phyloP scores from a whole-genome alignment of 1,284 basidiomycete species.

The Tilletia caries region DNA sequence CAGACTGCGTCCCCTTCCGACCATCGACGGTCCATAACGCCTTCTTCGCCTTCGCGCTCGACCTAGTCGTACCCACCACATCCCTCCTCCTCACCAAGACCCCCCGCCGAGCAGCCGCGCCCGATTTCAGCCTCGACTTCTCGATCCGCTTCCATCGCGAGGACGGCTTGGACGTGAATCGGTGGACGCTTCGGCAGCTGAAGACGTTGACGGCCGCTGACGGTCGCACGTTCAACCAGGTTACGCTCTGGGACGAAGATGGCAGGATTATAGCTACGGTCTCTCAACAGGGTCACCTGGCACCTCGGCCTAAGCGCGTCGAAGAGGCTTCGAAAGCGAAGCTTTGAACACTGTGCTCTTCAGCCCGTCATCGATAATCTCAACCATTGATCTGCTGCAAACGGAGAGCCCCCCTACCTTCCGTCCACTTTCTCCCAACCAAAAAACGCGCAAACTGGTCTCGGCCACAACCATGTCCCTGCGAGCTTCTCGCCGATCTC shows the following conservation, averaged over 20 bases:
- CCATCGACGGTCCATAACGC: background rate
- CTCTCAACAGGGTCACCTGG: background rate
- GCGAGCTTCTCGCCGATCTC: too few relatives aligned
- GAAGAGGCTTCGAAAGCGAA: too few relatives aligned
- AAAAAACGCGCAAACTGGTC: too few relatives aligned
- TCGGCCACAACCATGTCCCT: too few relatives aligned
- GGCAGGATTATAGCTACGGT: background rate
- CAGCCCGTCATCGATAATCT: too few relatives aligned
- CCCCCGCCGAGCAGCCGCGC: background rate
- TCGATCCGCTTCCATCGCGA: conserved; percentile 8
- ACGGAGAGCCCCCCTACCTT: too few relatives aligned
- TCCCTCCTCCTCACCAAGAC: background rate
- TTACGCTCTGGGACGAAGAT: background rate
- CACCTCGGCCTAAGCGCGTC: too few relatives aligned
- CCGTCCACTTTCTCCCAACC: too few relatives aligned
- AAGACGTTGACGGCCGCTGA: background rate
- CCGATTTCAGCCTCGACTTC: conserved; percentile 2
- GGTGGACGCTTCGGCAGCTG: background rate
- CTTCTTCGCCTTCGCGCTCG: background rate
- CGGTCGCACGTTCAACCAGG: background rate
- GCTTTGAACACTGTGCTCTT: too few relatives aligned
- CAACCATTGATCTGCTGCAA: too few relatives aligned
- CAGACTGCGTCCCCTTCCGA: conserved; percentile 3
- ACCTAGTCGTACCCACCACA: background rate
- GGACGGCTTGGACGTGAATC: background rate